Percentiles rank a stretch among this genome's conserved stretches.
Conservation (phyloP, 106 monocot genomes). For the Narthecium ossifragum region DNA sequence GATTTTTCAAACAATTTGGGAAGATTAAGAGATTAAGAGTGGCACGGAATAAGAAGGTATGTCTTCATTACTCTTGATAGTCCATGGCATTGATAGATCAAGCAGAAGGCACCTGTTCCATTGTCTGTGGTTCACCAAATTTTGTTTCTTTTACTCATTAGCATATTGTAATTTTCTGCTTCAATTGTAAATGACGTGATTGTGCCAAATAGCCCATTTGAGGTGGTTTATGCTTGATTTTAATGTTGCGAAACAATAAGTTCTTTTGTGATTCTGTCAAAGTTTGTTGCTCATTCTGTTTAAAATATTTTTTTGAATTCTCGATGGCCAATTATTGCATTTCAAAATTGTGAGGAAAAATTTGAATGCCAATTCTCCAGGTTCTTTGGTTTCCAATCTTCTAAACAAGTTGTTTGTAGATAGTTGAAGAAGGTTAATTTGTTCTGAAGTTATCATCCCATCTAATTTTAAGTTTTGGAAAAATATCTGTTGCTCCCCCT, state of each 20-base stretch:
- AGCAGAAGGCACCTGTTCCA: neutral
- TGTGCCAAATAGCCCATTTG: too few species aligned
- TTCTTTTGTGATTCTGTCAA: too few species aligned
- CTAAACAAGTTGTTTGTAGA: neutral
- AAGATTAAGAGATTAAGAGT: conserved; percentile 72
- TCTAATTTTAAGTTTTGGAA: neutral
- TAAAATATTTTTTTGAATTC: too few species aligned
- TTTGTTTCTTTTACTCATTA: neutral
- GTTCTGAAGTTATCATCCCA: neutral
- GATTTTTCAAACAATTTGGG: conserved; percentile 89
- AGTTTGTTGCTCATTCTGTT: too few species aligned
- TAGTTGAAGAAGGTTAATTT: neutral
- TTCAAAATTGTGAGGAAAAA: neutral
- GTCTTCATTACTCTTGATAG: neutral
- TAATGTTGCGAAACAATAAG: too few species aligned
- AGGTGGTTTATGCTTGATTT: too few species aligned
- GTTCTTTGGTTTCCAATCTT: neutral
- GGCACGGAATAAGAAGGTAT: conserved; percentile 78
- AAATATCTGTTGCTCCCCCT: too few species aligned
- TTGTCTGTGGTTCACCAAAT: neutral
- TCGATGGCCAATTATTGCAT: too few species aligned
- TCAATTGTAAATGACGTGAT: too few species aligned
- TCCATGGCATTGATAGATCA: too few species aligned
- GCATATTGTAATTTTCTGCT: neutral
- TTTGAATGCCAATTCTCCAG: neutral